Evolutionary conservation across 176 grass and related monocot genomes (phyloP).

Genomic region (Rhynchospora tenuis): DNA sequence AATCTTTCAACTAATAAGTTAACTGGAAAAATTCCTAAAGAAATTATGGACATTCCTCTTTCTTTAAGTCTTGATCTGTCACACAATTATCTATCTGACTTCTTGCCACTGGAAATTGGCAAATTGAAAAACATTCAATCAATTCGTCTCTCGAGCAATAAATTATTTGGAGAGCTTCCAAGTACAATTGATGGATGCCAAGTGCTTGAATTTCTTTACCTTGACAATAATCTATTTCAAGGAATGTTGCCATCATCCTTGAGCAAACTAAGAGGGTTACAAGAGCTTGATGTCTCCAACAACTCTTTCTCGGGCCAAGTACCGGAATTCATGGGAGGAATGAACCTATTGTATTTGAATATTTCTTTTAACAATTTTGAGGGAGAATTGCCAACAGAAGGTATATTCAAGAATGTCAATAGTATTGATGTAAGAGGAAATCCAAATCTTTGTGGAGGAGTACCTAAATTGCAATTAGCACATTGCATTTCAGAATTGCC

Average conservation of each 20-base stretch:
- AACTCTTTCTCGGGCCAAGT: slow-evolving; percentile 22
- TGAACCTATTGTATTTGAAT: slow-evolving; percentile 5
- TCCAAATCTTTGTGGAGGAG: slow-evolving; percentile 27
- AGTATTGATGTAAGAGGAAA: slow-evolving; percentile 5
- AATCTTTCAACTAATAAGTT: slow-evolving; percentile 18
- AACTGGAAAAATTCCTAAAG: slow-evolving; percentile 15
- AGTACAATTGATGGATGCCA: slow-evolving; percentile 23
- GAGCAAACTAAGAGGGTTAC: not conserved
- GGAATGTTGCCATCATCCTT: slow-evolving; percentile 2
- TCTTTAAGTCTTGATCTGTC: slow-evolving; percentile 12
- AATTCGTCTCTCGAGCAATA: slow-evolving; percentile 17
- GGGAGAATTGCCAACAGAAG: slow-evolving; percentile 23
- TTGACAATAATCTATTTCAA: not conserved
- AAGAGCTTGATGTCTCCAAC: not conserved
- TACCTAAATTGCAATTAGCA: slow-evolving; percentile 17
- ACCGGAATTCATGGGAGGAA: slow-evolving; percentile 5
- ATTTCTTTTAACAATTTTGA: slow-evolving; percentile 32
- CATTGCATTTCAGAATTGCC: not conserved
- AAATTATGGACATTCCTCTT: slow-evolving; percentile 12
- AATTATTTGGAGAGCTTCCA: slow-evolving; percentile 18
- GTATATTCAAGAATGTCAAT: slow-evolving; percentile 9
- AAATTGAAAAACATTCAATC: not conserved
- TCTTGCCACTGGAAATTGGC: slow-evolving; percentile 24
- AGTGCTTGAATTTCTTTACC: not conserved
- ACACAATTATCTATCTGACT: slow-evolving; percentile 19